Conservation (phyloP, 2,329 filamentous ascomycete species). For the Chalara sp. region DNA sequence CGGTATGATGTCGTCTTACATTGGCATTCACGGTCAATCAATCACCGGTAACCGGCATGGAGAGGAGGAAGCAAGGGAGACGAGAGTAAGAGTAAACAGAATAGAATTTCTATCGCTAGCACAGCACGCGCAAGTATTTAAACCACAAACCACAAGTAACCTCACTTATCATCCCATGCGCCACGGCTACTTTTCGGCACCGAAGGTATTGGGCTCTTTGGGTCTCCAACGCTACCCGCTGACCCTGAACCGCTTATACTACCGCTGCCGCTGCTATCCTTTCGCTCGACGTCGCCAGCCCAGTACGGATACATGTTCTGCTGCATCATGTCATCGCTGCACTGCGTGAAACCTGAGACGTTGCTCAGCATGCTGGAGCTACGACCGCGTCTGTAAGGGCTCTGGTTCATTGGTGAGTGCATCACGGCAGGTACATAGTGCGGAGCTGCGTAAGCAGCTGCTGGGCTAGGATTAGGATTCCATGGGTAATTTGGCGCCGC, state of each 20-base stretch:
- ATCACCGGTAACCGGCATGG: too few relatives aligned
- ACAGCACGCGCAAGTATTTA: too few relatives aligned
- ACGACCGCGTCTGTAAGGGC: slow-evolving; percentile 38
- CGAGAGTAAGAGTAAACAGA: too few relatives aligned
- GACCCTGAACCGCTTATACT: slow-evolving; percentile 25
- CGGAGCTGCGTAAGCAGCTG: neutral
- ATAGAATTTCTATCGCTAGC: too few relatives aligned
- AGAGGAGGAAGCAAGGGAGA: too few relatives aligned
- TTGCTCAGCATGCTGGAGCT: slow-evolving; percentile 63
- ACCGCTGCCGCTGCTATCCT: slow-evolving; percentile 16
- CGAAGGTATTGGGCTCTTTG: slow-evolving; percentile 38
- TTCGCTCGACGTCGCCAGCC: slow-evolving; percentile 1
- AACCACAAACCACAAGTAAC: too few relatives aligned
- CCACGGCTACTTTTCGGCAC: neutral
- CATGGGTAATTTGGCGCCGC: slow-evolving; percentile 8
- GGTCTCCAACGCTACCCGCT: slow-evolving; percentile 41
- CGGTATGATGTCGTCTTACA: too few relatives aligned
- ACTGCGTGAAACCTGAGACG: slow-evolving; percentile 60
- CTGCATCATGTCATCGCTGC: slow-evolving; percentile 41
- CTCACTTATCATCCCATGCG: neutral
- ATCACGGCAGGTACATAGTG: neutral
- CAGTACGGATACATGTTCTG: neutral
- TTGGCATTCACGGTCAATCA: too few relatives aligned
- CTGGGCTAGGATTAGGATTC: slow-evolving; percentile 2
- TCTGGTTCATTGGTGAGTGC: slow-evolving; percentile 8